These are phyloP conservation scores for Camillea tinctor DNA, from an alignment of 2,329 filamentous ascomycete genomes.

Conservation along the genomic window DNA sequence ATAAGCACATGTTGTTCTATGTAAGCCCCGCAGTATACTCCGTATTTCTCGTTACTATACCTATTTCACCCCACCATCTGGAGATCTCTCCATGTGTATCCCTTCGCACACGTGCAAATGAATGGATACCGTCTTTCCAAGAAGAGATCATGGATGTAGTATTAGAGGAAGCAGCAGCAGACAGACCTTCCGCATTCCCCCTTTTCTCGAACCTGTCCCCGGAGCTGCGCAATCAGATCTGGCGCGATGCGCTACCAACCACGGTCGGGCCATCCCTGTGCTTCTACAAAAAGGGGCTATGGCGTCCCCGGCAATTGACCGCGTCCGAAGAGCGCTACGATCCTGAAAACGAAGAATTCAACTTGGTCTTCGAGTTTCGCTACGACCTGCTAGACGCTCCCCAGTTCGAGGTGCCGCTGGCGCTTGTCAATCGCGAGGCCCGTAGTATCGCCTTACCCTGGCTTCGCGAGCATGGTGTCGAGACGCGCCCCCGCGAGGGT, in stretches of 20 bases:
- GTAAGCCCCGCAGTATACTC: no score
- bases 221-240: slow-evolving; percentile 5
- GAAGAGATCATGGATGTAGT: no score
- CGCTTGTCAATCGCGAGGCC: slow-evolving; percentile 21
- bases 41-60: no score
- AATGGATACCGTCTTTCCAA: no score
- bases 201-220: slow-evolving; percentile 5
- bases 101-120: no score
- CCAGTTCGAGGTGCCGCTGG: slow-evolving; percentile 17
- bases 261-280: slow-evolving; percentile 10
- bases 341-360: slow-evolving; percentile 6
- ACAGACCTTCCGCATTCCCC: not conserved
- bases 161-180: no score
- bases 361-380: slow-evolving; percentile 16
- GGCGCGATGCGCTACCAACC: slow-evolving; percentile 4
- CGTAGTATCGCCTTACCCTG: slow-evolving; percentile 15
- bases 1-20: no score
- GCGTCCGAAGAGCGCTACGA: slow-evolving; percentile 11
- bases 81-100: no score
- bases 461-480: slow-evolving; percentile 12
- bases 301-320: slow-evolving; percentile 9
- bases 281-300: slow-evolving; percentile 18
- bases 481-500: not conserved
- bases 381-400: slow-evolving; percentile 8
- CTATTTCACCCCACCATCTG: no score